A percentile compares a stretch with the other conserved stretches of the same genome.
Conservation (phyloP, 192 early-diverging fungal genomes). For the Jimgerdemannia flammicorona region DNA sequence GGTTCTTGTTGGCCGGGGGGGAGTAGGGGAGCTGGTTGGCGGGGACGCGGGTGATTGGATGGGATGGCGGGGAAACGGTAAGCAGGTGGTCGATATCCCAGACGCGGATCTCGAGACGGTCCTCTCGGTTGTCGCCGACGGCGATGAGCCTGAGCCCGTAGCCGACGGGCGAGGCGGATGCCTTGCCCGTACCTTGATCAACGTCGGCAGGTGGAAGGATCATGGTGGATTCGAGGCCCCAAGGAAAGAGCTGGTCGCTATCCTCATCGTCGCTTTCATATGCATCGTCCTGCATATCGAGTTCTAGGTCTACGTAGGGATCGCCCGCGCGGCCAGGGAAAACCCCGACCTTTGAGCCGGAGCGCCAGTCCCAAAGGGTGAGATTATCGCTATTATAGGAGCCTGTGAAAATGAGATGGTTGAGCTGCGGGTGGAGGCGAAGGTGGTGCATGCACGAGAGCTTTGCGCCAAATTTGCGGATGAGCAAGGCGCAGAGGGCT, state of each 20-base stretch:
- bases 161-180: conserved; percentile 7
- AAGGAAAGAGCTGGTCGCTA: conserved; percentile 15
- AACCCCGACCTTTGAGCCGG: conserved; percentile 19
- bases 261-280: conserved; percentile 11
- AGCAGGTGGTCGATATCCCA: conserved; percentile 23
- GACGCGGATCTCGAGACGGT: conserved; percentile 19
- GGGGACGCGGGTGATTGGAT: conserved; percentile 1
- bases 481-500: conserved; percentile 10
- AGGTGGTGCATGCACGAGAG: conserved; percentile 33
- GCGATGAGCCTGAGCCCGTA: conserved; percentile 17
- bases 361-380: conserved; percentile 30
- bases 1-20: conserved; percentile 2
- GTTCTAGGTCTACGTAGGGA: neutral
- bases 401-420: conserved; percentile 26
- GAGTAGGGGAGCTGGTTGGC: neutral
- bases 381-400: conserved; percentile 19
- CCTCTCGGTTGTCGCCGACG: conserved; percentile 21
- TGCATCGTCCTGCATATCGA: conserved; percentile 6
- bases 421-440: conserved; percentile 19
- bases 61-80: conserved; percentile 5
- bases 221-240: conserved; percentile 24
- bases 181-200: neutral
- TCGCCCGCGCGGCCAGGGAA: conserved; percentile 16
- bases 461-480: conserved; percentile 14
- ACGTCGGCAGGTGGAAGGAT: conserved; percentile 5